These are phyloP conservation scores for Globisporangium heterothallicum DNA, from an alignment of 352 stramenopile species.

Conservation along the genomic window DNA sequence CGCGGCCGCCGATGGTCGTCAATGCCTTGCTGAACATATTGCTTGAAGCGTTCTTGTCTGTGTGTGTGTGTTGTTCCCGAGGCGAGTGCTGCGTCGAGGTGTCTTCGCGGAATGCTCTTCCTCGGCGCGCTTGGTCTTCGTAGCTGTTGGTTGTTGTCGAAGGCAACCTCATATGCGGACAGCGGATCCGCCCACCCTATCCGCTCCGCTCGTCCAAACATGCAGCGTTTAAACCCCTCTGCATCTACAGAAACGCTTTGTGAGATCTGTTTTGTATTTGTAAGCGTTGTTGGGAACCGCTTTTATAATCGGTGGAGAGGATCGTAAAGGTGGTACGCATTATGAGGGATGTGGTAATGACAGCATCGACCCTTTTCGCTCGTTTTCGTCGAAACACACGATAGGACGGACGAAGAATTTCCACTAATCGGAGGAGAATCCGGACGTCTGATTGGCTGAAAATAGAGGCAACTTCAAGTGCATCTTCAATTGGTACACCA, in stretches of 20 bases:
- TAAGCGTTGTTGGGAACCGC: not conserved
- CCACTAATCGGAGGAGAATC: not conserved
- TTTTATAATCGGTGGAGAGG: not conserved
- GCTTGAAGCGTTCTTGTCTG: not conserved
- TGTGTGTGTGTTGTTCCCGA: not conserved
- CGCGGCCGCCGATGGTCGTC: constrained; percentile 9
- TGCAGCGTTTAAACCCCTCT: not conserved
- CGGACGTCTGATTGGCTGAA: not conserved
- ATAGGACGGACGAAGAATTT: constrained; percentile 11
- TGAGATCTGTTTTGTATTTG: not conserved
- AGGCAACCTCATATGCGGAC: not conserved
- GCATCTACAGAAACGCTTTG: too few species aligned
- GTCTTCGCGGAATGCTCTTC: not conserved
- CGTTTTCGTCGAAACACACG: constrained; percentile 11
- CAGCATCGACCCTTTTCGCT: not conserved
- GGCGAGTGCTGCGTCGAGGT: not conserved
- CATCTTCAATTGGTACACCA: not conserved
- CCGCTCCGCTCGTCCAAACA: not conserved
- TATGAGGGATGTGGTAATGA: not conserved
- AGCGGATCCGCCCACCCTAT: not conserved
- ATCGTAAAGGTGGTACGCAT: not conserved
- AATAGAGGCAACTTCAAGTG: constrained; percentile 6
- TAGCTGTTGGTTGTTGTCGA: constrained; percentile 5
- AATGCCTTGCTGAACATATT: constrained; percentile 16
- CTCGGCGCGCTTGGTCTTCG: not conserved